phyloP scores from a whole-genome alignment of 2,329 filamentous ascomycete species.

The Ophioceras dolichostomum region DNA sequence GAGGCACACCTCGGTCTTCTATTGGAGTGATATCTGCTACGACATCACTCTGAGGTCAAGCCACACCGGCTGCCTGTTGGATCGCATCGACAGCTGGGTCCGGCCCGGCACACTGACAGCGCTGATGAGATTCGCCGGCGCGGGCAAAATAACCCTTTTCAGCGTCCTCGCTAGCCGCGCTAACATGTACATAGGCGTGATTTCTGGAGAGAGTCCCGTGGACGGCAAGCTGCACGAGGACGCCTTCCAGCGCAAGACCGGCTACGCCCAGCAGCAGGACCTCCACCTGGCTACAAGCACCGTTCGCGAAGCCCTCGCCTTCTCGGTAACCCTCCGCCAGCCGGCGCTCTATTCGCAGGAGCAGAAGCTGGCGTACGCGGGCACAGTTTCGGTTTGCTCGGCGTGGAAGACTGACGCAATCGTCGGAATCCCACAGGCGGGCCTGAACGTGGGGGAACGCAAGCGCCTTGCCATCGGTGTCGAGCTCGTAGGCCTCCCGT shows the following conservation, averaged over 20 bases:
- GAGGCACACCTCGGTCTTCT: slow-evolving; percentile 64
- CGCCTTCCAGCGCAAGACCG: slow-evolving; percentile 84
- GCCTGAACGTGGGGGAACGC: slow-evolving; percentile 59
- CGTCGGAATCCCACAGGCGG: slow-evolving; percentile 82
- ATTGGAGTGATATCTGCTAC: slow-evolving; percentile 75
- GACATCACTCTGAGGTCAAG: slow-evolving; percentile 72
- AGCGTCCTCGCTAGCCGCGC: slow-evolving; percentile 77
- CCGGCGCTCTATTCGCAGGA: slow-evolving; percentile 57
- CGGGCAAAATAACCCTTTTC: slow-evolving; percentile 87
- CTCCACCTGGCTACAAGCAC: slow-evolving; percentile 75
- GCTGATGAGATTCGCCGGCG: slow-evolving; percentile 83
- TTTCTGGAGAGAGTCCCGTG: slow-evolving; percentile 69
- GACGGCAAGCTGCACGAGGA: slow-evolving; percentile 55
- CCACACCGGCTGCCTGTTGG: too few species aligned
- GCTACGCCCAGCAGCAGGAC: slow-evolving; percentile 89
- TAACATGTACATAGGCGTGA: slow-evolving; percentile 84
- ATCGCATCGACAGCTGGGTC: slow-evolving; percentile 86
- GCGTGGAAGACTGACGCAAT: slow-evolving; percentile 87
- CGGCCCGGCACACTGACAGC: slow-evolving; percentile 85
- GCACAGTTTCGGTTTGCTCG: slow-evolving; percentile 79
- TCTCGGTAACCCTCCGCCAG: slow-evolving; percentile 77
- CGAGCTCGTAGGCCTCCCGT: slow-evolving; percentile 87
- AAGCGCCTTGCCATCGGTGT: slow-evolving; percentile 87
- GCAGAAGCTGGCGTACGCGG: slow-evolving; percentile 79
- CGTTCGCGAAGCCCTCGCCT: slow-evolving; percentile 77